Evolutionary conservation across 305 asterid genomes (phyloP).

Genomic region (Fraxinus baroniana): DNA sequence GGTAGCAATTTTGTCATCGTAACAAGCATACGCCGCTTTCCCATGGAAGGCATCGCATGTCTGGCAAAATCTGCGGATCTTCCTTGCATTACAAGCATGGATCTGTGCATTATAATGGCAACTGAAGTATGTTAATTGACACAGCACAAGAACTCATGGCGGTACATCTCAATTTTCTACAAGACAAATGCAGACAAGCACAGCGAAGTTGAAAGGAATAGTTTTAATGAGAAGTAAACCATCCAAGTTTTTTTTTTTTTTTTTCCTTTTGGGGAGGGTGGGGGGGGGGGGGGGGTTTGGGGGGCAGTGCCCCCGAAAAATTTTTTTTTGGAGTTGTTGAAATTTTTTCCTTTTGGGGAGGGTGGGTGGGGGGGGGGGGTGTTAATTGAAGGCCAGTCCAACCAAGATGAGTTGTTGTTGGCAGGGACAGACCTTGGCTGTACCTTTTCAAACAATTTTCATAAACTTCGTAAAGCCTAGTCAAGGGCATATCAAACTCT

Average conservation of each 20-base stretch:
- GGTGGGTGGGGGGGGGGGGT: no score
- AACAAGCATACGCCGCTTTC: slow-evolving; percentile 70
- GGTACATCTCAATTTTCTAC: neutral
- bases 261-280: no score
- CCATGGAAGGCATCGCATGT: slow-evolving; percentile 62
- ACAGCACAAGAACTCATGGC: neutral
- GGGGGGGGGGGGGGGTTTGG: no score
- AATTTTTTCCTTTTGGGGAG: no score
- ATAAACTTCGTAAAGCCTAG: slow-evolving; percentile 9
- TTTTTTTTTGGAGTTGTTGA: no score
- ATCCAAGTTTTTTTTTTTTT: neutral
- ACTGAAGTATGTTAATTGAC: neutral
- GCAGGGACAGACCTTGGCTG: neutral
- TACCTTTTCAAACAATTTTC: neutral
- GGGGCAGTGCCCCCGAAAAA: no score
- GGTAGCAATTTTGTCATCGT: slow-evolving; percentile 68
- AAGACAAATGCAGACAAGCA: neutral
- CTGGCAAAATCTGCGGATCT: slow-evolving; percentile 57
- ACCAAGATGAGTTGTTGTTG: neutral
- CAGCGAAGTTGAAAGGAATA: neutral
- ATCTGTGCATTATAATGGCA: slow-evolving; percentile 40
- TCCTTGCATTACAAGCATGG: slow-evolving; percentile 73
- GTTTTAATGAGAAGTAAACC: neutral
- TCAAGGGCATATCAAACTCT: neutral
- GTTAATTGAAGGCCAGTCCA: neutral